Evolutionary conservation across 2,329 filamentous ascomycete species (phyloP).

Genomic region (Biscogniauxia sp.): DNA sequence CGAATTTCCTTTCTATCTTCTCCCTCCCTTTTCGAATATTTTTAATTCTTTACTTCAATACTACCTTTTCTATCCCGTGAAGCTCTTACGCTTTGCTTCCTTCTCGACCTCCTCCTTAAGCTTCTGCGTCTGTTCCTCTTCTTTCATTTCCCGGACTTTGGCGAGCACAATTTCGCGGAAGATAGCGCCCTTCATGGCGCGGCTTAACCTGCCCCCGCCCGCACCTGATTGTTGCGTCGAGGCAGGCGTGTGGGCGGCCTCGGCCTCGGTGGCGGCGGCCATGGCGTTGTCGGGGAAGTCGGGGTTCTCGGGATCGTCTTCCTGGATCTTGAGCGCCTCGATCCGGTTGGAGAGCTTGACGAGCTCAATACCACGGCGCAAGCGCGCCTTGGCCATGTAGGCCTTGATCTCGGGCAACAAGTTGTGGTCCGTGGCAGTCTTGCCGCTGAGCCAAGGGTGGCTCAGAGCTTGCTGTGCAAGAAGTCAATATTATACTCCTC

Average conservation of each 20-base stretch:
- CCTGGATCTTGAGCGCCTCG: slow-evolving; percentile 88
- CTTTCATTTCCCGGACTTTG: slow-evolving; percentile 90
- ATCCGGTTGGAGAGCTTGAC: slow-evolving; percentile 96
- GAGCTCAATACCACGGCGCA: slow-evolving; percentile 90
- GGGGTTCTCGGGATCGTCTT: slow-evolving; percentile 76
- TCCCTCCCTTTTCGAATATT: background rate
- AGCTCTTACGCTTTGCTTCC: slow-evolving; percentile 41
- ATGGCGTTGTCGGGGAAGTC: slow-evolving; percentile 65
- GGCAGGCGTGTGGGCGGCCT: slow-evolving; percentile 33
- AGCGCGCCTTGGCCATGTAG: slow-evolving; percentile 86
- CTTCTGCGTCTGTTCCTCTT: slow-evolving; percentile 73
- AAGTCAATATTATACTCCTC: slow-evolving; percentile 4
- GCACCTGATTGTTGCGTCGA: slow-evolving; percentile 34
- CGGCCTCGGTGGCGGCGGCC: slow-evolving; percentile 49
- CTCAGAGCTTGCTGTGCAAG: slow-evolving; percentile 64
- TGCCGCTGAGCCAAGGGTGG: slow-evolving; percentile 86
- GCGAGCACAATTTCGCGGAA: slow-evolving; percentile 93
- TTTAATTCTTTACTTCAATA: too few relatives aligned
- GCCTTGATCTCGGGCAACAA: slow-evolving; percentile 95
- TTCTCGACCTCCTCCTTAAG: slow-evolving; percentile 58
- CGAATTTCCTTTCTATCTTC: background rate
- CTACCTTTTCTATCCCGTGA: slow-evolving; percentile 24
- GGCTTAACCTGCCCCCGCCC: slow-evolving; percentile 44
- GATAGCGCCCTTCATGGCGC: slow-evolving; percentile 64
- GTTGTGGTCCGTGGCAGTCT: slow-evolving; percentile 93